Evolutionary conservation across 1,284 basidiomycete genomes (phyloP), one percentile per base, ranked within the genome.

Genomic region (Tetrapyrgos nigripes): DNA sequence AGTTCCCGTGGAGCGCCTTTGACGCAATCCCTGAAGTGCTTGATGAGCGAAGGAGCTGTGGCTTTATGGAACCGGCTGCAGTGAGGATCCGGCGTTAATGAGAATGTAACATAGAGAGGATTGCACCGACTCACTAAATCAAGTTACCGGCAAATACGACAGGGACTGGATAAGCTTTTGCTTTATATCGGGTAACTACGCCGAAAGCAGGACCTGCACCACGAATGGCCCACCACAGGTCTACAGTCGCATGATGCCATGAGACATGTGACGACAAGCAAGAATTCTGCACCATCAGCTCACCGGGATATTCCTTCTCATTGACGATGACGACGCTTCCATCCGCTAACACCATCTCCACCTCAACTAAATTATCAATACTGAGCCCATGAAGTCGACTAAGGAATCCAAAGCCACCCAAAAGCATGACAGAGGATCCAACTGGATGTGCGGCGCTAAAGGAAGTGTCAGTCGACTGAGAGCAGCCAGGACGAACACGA

Each of bases 1-100:
- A 96, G 83, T 68, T 94, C 88, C 24, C 89, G 83, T 14, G 94
- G 93, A 3, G 92, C 90, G 33, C 87, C 86, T 69, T 96, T 96
- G 75, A 96, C 84, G 69, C 94, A 96, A 73, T 97, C 95, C 27
- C 94, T 87, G 79, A 95, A 94, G 73, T 97, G 94, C 63, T 89
- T 91, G 70, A 97, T 88, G 33, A 97, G 83, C 6, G 92, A 94
- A 8, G 92, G 86, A 0, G 94, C 91, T 0, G 93, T 96, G 8
- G 87, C 83, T 47, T 84, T 84, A 70, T 93, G 89, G 77, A 96
- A 95, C 26, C 92, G 90, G 72, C 93, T 94, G 65, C 14, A 57
- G 48, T 51, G 51, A n/a, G n/a, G n/a, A n/a, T n/a, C n/a, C n/a
- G n/a, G n/a, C n/a, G 57, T 56, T 21, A 43, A 50, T 37, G 35